Evolutionary conservation across 2,329 filamentous ascomycete species (phyloP).

Genomic region (Escovopsis sp.): DNA sequence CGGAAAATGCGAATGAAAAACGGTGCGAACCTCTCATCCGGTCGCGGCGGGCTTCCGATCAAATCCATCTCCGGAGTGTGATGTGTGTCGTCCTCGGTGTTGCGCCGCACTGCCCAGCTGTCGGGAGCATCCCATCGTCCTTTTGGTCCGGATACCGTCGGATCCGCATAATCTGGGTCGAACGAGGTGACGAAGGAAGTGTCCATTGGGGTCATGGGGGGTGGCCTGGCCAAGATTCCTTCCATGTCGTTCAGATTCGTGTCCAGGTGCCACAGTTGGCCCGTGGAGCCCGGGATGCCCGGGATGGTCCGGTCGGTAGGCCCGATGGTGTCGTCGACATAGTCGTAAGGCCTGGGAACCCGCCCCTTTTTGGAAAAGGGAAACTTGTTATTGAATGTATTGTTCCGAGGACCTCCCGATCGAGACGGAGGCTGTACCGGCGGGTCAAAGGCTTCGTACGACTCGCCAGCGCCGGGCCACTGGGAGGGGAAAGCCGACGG

Average conservation of each 20-base stretch:
- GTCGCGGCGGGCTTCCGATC: slow-evolving; percentile 46
- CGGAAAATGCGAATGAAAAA: slow-evolving; percentile 96
- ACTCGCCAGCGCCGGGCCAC: slow-evolving; percentile 15
- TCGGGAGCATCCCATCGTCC: slow-evolving; percentile 86
- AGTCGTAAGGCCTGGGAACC: slow-evolving; percentile 32
- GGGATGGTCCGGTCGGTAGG: slow-evolving; percentile 45
- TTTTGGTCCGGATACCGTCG: slow-evolving; percentile 22
- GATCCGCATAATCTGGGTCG: slow-evolving; percentile 28
- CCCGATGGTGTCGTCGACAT: slow-evolving; percentile 42
- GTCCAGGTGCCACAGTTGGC: slow-evolving; percentile 62
- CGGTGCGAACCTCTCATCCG: slow-evolving; percentile 59
- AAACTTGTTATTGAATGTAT: slow-evolving; percentile 48
- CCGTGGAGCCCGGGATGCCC: slow-evolving; percentile 29
- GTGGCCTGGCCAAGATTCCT: slow-evolving; percentile 64
- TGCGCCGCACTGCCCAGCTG: slow-evolving; percentile 82
- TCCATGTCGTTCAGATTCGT: slow-evolving; percentile 85
- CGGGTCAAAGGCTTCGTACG: slow-evolving; percentile 17
- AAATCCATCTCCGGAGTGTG: slow-evolving; percentile 52
- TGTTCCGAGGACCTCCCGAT: slow-evolving; percentile 20
- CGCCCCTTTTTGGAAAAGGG: slow-evolving; percentile 45
- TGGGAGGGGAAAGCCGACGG: slow-evolving; percentile 22
- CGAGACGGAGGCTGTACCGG: too few species aligned
- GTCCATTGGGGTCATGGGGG: slow-evolving; percentile 57
- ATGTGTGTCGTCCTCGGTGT: slow-evolving; percentile 48
- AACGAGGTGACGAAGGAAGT: slow-evolving; percentile 32